Evolutionary conservation across 495 filamentous ascomycete species (phyloP), one percentile per base, ranked within the genome.

Genomic region (Hyphodiscus hymeniophilus): DNA sequence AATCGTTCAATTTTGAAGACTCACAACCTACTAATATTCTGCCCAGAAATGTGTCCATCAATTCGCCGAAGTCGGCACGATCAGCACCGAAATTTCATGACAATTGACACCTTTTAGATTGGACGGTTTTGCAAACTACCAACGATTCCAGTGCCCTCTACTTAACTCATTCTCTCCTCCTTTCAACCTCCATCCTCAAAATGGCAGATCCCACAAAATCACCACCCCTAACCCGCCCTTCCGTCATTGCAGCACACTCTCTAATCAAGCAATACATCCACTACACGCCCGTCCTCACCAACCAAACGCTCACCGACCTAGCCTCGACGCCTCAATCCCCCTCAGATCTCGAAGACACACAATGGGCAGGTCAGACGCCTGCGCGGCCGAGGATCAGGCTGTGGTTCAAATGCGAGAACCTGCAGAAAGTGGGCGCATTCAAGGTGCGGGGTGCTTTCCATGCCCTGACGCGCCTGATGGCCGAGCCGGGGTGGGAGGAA

Each of bases 331-430:
- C 85, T 4, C 82, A 82, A 54, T 56, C 68, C 3, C 32, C 39
- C 1, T 49, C 67, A 3, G 66, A 72, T 1, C 66, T 84, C 0
- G 50, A 58, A n/a, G 75, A 71, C 16, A 82, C 81, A 1, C 62
- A 63, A 52, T 82, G 71, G 63, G 77, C 76, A 54, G 77, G 74
- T 34, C 72, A 71, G 35, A 52, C 57, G 8, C 76, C 85, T 1
- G 79, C 80, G 10, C 64, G 57, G 8, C 87, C 89, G 0, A 76
- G 66, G 22, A 72, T 95, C 30, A 74, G 77, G 6, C 74, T 98
- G 51, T 90, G 84, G 66, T 95, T 98, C 76, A 98, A 98, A 69
- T 95, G 89, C 67, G 91, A 98, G 71, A 95, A 96, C 67, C 74
- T 82, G 30, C 91, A 96, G 67, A 81, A 79, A 38, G 82, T 92